A percentile compares a stretch with the other conserved stretches of the same genome.
Evolutionary conservation across 192 early-diverging fungal species (phyloP).

Genomic region (Fimicolochytrium jonesii): DNA sequence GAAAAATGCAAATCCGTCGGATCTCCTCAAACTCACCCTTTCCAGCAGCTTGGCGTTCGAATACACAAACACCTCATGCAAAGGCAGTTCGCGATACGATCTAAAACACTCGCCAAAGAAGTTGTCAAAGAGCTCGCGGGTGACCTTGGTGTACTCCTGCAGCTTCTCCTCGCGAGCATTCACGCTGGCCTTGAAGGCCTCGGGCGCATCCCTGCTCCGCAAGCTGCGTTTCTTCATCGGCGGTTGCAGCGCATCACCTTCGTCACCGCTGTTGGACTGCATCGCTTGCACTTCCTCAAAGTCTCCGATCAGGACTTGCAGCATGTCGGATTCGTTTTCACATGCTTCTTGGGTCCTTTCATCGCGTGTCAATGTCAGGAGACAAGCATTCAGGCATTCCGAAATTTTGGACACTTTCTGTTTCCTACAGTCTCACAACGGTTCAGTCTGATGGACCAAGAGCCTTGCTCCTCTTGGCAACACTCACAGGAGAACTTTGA

Average conservation of each 20-base stretch:
- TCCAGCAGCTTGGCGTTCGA: slow-evolving; percentile 63
- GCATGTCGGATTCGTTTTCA: not conserved
- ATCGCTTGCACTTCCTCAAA: slow-evolving; percentile 4
- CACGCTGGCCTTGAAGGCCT: not conserved
- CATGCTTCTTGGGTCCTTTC: not conserved
- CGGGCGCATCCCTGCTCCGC: slow-evolving; percentile 4
- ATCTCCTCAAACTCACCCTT: slow-evolving; percentile 64
- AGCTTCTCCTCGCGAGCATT: not conserved
- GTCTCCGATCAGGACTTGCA: not conserved
- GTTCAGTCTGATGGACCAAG: too few species aligned
- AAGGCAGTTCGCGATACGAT: slow-evolving; percentile 58
- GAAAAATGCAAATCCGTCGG: too few species aligned
- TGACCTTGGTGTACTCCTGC: not conserved
- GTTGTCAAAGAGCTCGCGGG: not conserved
- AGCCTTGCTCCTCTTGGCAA: too few species aligned
- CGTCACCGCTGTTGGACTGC: not conserved
- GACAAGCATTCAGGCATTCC: not conserved
- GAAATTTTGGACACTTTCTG: not conserved
- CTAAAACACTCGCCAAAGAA: slow-evolving; percentile 26
- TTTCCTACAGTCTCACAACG: too few species aligned
- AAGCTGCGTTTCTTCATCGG: too few species aligned
- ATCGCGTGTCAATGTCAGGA: not conserved
- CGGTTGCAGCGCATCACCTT: slow-evolving; percentile 11
- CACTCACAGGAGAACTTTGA: not conserved
- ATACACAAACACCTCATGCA: slow-evolving; percentile 83